Conservation (phyloP, 805 yeast genomes). For the Metschnikowia arizonensis region DNA sequence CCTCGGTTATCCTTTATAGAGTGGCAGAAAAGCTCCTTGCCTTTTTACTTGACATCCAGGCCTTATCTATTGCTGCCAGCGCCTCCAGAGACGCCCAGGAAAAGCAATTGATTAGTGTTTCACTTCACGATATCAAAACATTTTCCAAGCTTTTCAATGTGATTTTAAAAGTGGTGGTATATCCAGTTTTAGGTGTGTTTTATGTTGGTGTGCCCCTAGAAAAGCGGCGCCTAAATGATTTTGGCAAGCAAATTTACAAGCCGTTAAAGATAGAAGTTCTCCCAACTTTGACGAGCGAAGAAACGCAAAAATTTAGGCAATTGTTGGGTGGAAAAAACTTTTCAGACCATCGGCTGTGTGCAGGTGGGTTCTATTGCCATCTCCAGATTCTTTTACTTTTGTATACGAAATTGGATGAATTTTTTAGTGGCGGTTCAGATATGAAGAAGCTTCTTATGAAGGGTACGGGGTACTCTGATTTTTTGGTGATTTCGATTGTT, state of each 20-base stretch:
- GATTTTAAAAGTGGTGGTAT: constrained; percentile 67
- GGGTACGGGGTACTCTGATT: constrained; percentile 67
- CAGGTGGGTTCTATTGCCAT: constrained; percentile 5
- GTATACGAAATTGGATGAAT: constrained; percentile 26
- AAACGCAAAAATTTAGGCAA: neutral
- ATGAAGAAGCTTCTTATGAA: constrained; percentile 50
- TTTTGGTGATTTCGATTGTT: constrained; percentile 46
- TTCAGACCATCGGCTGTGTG: neutral
- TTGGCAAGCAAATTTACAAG: constrained; percentile 29
- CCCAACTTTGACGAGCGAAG: constrained; percentile 3
- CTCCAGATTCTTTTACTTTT: constrained; percentile 25
- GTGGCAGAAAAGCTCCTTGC: constrained; percentile 37
- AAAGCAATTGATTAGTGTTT: constrained; percentile 51
- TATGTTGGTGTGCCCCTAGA: constrained; percentile 63
- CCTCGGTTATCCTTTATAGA: neutral
- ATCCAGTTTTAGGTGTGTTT: constrained; percentile 51
- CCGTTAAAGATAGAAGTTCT: constrained; percentile 22
- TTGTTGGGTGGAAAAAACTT: neutral
- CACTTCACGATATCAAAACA: constrained; percentile 79
- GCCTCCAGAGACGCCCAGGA: constrained; percentile 18
- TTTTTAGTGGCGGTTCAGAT: constrained; percentile 44
- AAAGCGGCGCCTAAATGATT: constrained; percentile 52
- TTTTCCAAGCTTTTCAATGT: constrained; percentile 62
- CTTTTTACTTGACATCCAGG: constrained; percentile 38
- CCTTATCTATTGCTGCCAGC: constrained; percentile 23